A percentile compares a stretch with the other conserved stretches of the same genome.
Evolutionary conservation across 805 yeast species (phyloP).

Genomic region (Saturnispora halmiae): DNA sequence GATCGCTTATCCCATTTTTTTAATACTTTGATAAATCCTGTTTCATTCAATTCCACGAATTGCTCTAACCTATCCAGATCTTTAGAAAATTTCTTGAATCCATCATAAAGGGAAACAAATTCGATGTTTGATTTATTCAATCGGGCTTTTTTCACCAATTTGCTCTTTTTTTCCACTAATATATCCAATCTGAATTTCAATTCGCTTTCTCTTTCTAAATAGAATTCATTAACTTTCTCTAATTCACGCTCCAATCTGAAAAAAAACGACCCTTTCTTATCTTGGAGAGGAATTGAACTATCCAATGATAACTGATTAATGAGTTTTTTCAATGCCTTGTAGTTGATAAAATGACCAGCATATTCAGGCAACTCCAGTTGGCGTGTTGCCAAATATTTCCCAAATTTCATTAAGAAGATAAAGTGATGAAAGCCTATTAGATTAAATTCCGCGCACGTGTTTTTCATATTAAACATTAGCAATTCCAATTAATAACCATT

Average conservation of each 20-base stretch:
- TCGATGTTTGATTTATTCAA: conserved; percentile 61
- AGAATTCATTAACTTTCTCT: conserved; percentile 90
- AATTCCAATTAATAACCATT: no score
- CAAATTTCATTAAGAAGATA: conserved; percentile 57
- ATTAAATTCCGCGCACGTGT: conserved; percentile 3
- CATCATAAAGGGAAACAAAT: conserved; percentile 76
- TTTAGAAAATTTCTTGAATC: conserved; percentile 79
- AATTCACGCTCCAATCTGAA: conserved; percentile 89
- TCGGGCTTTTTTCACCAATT: conserved; percentile 31
- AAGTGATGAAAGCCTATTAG: background rate
- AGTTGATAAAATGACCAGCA: conserved; percentile 86
- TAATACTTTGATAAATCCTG: conserved; percentile 90
- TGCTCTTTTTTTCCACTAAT: conserved; percentile 55
- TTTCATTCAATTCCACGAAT: conserved; percentile 87
- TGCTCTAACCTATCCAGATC: conserved; percentile 86
- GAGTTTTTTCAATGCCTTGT: conserved; percentile 85
- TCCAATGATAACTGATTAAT: conserved; percentile 58
- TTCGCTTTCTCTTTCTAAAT: conserved; percentile 84
- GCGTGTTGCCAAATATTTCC: conserved; percentile 88
- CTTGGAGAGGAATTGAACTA: conserved; percentile 50
- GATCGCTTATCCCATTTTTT: conserved; percentile 98
- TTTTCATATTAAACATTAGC: no score
- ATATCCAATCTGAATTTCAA: conserved; percentile 71
- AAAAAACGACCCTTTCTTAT: conserved; percentile 82
- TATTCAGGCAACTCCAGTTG: conserved; percentile 94